Evolutionary conservation across 2,329 filamentous ascomycete species (phyloP).

Genomic region (Botryotinia calthae): DNA sequence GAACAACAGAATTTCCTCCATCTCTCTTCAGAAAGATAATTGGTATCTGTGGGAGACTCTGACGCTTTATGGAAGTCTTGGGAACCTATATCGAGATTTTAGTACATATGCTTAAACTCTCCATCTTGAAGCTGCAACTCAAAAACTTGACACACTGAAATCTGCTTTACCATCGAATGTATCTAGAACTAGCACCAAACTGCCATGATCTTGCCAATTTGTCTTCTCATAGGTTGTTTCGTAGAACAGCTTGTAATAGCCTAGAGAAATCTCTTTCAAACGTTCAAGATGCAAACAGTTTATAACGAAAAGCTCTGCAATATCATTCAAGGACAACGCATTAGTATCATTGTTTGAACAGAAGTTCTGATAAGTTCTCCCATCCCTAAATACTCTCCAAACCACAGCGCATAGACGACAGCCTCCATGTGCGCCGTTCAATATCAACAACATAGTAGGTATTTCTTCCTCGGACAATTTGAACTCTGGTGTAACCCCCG

Average conservation of each 20-base stretch:
- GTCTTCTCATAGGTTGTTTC: not conserved
- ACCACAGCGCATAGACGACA: not conserved
- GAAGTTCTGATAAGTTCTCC: not conserved
- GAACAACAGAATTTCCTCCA: not conserved
- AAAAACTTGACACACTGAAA: not conserved
- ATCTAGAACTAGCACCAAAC: not conserved
- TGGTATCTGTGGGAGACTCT: not conserved
- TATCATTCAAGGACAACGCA: not conserved
- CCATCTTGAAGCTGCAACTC: not conserved
- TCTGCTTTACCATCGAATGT: not conserved
- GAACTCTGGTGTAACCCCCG: not conserved
- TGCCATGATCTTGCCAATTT: not conserved
- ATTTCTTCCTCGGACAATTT: not conserved
- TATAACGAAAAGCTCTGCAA: not conserved
- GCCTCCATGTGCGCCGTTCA: not conserved
- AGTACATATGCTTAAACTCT: not conserved
- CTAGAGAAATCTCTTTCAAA: not conserved
- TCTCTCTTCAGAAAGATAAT: not conserved
- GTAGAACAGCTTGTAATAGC: not conserved
- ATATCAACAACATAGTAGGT: not conserved
- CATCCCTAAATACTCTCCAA: not conserved
- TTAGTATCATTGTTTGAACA: not conserved
- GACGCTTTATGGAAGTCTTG: not conserved
- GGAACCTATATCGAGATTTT: not conserved
- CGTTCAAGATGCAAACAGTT: not conserved